These are phyloP conservation scores for Kwoniella sp. DNA, from an alignment of 768 basidiomycete species.

Conservation along the genomic window DNA sequence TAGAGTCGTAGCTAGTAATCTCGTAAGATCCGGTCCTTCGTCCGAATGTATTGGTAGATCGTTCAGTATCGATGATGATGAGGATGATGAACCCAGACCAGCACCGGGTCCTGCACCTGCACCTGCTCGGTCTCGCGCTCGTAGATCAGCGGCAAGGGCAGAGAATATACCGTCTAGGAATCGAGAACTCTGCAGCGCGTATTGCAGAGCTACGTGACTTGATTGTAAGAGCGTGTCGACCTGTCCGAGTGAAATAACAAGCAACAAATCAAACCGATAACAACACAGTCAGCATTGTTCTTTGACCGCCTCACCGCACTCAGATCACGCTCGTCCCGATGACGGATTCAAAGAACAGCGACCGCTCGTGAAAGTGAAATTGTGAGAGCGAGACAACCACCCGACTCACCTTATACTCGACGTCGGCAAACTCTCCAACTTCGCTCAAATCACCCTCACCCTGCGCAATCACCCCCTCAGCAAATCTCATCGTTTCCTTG, in stretches of 20 bases:
- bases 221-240: conserved; percentile 50
- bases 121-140: conserved; percentile 36
- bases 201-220: conserved; percentile 50
- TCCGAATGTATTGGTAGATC: conserved; percentile 10
- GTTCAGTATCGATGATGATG: neutral
- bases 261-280: no score
- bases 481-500: conserved; percentile 55
- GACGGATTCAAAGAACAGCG: no score
- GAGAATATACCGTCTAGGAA: conserved; percentile 56
- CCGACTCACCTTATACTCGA: conserved; percentile 52
- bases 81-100: neutral
- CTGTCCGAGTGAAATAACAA: conserved; percentile 22
- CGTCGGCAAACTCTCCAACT: conserved; percentile 49
- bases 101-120: no score
- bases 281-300: no score
- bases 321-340: no score
- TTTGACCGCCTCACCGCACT: no score
- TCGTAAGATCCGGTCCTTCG: conserved; percentile 35
- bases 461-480: conserved; percentile 42
- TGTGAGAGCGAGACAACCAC: no score
- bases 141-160: conserved; percentile 46
- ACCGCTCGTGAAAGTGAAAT: no score
- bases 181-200: conserved; percentile 44
- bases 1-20: conserved; percentile 29
- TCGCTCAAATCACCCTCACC: conserved; percentile 38